Base-by-base conservation (phyloP, 257 asterid genomes). In the Verbena officinalis region DNA sequence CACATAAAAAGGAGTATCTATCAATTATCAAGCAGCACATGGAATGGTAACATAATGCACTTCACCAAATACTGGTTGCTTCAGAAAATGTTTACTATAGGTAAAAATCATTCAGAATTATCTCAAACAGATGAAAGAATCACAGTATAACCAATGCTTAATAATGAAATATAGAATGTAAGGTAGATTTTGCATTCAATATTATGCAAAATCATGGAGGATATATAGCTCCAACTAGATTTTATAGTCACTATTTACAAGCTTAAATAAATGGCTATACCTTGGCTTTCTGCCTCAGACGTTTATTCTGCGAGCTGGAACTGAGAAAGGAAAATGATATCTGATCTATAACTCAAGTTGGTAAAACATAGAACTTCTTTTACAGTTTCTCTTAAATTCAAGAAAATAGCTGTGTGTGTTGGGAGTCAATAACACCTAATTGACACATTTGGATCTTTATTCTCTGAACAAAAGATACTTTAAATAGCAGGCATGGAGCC, bases 401-500 rank as follows among this genome's bases (percentile, higher is more conserved):
- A 52, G 59, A 40, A 6, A 12, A 20, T 55, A 50, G 17, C 17
- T 16, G 17, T 15, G 30, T 46, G 10, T 63, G 46, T 50, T 31
- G 42, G 55, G 65, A 23, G 59, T 46, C 34, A 9, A 27, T 39
- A 9, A 19, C 13, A 34, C 23, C 55, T 39, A 21, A 23, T n/a
- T 14, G 20, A 44, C 64, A 48, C 21, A 33, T 30, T 19, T 19
- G 50, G 46, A 67, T 27, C 61, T 54, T 8, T 46, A 8, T 38
- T 23, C 44, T 30, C 46, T 9, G 63, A 67, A 48, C 36, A 33
- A 23, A 49, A 17, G 54, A 27, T 36, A 14, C 40, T 15, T 78
- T 76, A 88, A 7, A 76, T 58, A 19, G 83, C 89, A 19, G 95
- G 89, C 61, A 52, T 86, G 50, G 82, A 43, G 62, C 91, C 76